Evolutionary conservation across 179 eudicot species (phyloP).

Genomic region (Silene noctiflora): DNA sequence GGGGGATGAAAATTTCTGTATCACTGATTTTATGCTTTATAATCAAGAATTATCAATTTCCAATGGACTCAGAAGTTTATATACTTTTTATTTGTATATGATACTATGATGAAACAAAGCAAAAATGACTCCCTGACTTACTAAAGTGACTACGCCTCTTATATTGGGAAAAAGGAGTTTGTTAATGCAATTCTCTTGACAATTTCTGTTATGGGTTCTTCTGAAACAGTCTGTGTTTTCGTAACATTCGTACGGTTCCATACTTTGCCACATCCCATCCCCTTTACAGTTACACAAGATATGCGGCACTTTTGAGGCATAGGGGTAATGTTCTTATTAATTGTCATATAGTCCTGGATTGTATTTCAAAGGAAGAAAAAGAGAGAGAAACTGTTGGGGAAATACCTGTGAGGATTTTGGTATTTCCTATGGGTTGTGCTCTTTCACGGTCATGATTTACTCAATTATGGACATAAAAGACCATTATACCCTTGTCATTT

Average conservation of each 20-base stretch:
- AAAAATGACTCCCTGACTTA: neutral
- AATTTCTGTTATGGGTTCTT: neutral
- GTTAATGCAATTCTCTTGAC: neutral
- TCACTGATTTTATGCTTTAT: neutral
- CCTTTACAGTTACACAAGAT: neutral
- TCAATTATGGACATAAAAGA: too few species aligned
- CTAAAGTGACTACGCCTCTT: neutral
- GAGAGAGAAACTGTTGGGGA: neutral
- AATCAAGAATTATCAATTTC: neutral
- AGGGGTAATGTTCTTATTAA: neutral
- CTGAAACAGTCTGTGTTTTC: neutral
- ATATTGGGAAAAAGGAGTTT: neutral
- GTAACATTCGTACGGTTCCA: neutral
- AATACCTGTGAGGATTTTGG: neutral
- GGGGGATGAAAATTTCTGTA: neutral
- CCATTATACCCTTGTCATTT: too few species aligned
- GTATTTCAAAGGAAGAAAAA: neutral
- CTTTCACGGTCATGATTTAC: too few species aligned
- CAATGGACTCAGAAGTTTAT: neutral
- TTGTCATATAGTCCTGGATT: neutral
- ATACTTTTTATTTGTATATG: neutral
- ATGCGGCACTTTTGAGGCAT: neutral
- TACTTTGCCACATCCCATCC: neutral
- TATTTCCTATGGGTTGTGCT: conserved; percentile 10
- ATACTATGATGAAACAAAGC: neutral